These are phyloP conservation scores for Dictyostelium brefeldianum DNA, from an alignment of 78 protist species.

Conservation along the genomic window DNA sequence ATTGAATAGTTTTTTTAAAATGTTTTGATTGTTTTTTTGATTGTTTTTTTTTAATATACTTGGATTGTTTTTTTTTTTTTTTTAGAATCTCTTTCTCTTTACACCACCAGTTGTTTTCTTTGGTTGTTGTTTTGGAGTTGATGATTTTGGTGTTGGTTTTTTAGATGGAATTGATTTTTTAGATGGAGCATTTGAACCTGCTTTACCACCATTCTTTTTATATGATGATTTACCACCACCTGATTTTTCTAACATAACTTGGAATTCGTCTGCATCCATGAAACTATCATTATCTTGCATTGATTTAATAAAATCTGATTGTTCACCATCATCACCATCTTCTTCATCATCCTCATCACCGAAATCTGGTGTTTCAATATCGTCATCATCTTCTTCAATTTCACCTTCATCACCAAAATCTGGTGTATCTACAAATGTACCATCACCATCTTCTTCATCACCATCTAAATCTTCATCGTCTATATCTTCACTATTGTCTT, in stretches of 20 bases:
- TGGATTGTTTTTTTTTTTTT: not conserved
- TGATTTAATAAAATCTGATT: not conserved
- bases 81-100: conserved; percentile 22
- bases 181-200: not conserved
- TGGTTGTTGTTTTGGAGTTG: not conserved
- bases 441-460: conserved; percentile 4
- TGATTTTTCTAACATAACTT: conserved; percentile 28
- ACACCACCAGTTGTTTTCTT: not conserved
- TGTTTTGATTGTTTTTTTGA: not conserved
- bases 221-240: conserved; percentile 7
- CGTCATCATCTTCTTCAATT: conserved; percentile 3
- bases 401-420: conserved; percentile 27
- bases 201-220: not conserved
- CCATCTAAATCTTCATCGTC: conserved; percentile 59
- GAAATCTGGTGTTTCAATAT: not conserved
- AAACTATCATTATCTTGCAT: conserved; percentile 29
- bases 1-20: not conserved
- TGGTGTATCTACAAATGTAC: not conserved
- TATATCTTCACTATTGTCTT: conserved; percentile 4
- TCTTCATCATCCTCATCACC: conserved; percentile 36
- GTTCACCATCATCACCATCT: not conserved
- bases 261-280: conserved; percentile 76
- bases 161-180: conserved; percentile 2
- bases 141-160: not conserved
- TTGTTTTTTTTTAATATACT: not conserved